These are phyloP conservation scores for Oryza brachyantha DNA, from an alignment of 176 grass and related monocot species.

Conservation along the genomic window DNA sequence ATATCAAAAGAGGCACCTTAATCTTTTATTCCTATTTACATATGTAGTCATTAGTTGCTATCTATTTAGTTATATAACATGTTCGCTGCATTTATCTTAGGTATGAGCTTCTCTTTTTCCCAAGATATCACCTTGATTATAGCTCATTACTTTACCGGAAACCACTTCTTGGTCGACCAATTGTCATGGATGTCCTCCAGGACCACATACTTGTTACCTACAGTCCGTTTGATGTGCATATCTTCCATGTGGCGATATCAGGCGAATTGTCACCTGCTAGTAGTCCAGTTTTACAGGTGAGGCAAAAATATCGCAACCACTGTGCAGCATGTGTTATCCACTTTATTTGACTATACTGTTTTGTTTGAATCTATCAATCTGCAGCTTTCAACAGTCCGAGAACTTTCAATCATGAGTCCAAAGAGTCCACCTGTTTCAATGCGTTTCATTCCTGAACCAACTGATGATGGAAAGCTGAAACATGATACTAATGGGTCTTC, in stretches of 20 bases:
- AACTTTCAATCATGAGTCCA: conserved; percentile 98
- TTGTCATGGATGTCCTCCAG: conserved; percentile 96
- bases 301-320: conserved; percentile 4
- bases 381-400: conserved; percentile 92
- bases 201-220: conserved; percentile 96
- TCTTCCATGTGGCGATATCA: conserved; percentile 84
- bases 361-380: conserved; percentile 17
- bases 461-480: conserved; percentile 46
- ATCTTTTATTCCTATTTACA: background rate
- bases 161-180: conserved; percentile 76
- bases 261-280: conserved; percentile 80
- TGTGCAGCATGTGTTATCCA: conserved; percentile 12
- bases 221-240: conserved; percentile 98
- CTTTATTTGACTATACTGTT: conserved; percentile 11
- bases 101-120: conserved; percentile 95
- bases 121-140: conserved; percentile 98
- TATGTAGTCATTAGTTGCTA: conserved; percentile 20
- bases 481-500: conserved; percentile 41
- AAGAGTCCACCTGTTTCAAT: conserved; percentile 90
- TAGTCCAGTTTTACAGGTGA: conserved; percentile 89
- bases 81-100: conserved; percentile 49
- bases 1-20: background rate
- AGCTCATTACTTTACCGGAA: conserved; percentile 92
- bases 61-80: conserved; percentile 37
- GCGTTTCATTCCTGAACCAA: conserved; percentile 81